A percentile compares a stretch with the other conserved stretches of the same genome.
These are phyloP conservation scores for Blakeslea trispora DNA, from an alignment of 371 early-diverging fungal genomes.

Conservation along the genomic window DNA sequence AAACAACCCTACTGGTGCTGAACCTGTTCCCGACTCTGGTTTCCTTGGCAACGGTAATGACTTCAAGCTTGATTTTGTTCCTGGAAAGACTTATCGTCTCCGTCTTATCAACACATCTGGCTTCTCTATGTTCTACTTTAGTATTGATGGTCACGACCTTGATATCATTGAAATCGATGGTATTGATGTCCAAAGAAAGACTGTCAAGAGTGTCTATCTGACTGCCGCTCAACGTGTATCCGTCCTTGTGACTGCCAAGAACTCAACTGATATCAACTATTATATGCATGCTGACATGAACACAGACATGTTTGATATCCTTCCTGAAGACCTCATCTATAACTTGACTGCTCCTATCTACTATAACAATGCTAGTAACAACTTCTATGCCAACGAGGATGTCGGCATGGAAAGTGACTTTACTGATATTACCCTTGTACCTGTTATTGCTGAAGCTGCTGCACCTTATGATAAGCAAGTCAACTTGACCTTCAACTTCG, in stretches of 20 bases:
- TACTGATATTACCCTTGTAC: constrained; percentile 56
- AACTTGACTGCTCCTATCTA: constrained; percentile 57
- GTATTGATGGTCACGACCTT: constrained; percentile 79
- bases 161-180: constrained; percentile 86
- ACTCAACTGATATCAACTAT: constrained; percentile 66
- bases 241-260: constrained; percentile 73
- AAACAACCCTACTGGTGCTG: constrained; percentile 66
- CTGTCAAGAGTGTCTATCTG: constrained; percentile 58
- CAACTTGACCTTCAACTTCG: constrained; percentile 63
- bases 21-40: constrained; percentile 67
- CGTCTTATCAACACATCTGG: constrained; percentile 80
- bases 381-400: constrained; percentile 42
- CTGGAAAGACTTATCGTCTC: constrained; percentile 85
- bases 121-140: constrained; percentile 73
- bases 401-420: constrained; percentile 38
- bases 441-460: constrained; percentile 38
- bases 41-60: constrained; percentile 52
- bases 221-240: constrained; percentile 74
- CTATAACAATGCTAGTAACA: constrained; percentile 43
- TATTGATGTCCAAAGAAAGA: constrained; percentile 55
- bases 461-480: constrained; percentile 50
- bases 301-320: constrained; percentile 70
- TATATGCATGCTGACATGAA: constrained; percentile 76
- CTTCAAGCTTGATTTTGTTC: constrained; percentile 52
- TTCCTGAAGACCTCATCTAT: constrained; percentile 52